Percentiles rank a stretch among this genome's conserved stretches.
phyloP scores from a whole-genome alignment of 2,329 filamentous ascomycete genomes.

The Penicillium hesseltinei region DNA sequence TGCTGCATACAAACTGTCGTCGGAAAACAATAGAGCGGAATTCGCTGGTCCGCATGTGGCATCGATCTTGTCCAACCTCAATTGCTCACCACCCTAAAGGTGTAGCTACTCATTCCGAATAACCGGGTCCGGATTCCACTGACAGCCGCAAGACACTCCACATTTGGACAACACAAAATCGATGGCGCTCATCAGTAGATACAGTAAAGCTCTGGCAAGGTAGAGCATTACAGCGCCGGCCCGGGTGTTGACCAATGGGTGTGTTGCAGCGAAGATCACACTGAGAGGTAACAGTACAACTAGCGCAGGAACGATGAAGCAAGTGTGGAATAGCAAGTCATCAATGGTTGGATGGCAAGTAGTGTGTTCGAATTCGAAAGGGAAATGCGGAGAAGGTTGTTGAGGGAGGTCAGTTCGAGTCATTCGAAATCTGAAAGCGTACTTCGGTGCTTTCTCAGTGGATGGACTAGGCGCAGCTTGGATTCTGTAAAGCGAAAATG shows the following conservation, averaged over 20 bases:
- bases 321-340: slow-evolving; percentile 15
- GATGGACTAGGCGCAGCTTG: background rate
- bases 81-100: background rate
- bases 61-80: background rate
- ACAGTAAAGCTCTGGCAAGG: slow-evolving; percentile 5
- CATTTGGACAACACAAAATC: slow-evolving; percentile 1
- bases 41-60: background rate
- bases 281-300: slow-evolving; percentile 8
- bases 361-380: background rate
- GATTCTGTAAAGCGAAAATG: background rate
- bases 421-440: background rate
- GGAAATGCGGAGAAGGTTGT: slow-evolving; percentile 1
- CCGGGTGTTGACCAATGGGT: slow-evolving; percentile 6
- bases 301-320: slow-evolving; percentile 15
- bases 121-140: background rate
- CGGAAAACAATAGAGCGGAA: background rate
- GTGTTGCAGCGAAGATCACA: slow-evolving; percentile 3
- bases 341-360: slow-evolving; percentile 3
- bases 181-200: background rate
- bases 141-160: background rate
- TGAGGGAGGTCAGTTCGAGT: background rate
- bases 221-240: slow-evolving; percentile 8
- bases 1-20: background rate
- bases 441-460: background rate
- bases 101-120: background rate